Conservation (phyloP, 768 basidiomycete species). For the Rhizopogon sp. region DNA sequence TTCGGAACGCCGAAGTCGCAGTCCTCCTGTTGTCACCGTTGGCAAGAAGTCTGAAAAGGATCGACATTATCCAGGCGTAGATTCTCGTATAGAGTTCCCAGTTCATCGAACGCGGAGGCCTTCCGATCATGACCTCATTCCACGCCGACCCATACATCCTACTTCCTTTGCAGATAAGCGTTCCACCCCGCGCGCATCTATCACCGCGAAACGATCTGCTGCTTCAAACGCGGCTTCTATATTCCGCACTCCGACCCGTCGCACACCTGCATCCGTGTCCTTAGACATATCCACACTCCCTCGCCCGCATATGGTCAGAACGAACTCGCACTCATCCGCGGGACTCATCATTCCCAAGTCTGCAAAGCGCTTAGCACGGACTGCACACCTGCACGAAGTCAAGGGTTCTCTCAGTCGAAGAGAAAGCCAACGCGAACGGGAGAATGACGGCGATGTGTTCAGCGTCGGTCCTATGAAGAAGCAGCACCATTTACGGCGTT, state of each 20-base stretch:
- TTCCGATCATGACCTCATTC: background rate
- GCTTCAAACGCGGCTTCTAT: background rate
- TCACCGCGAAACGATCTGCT: background rate
- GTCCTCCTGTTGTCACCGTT: slow-evolving; percentile 15
- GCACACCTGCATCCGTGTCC: slow-evolving; percentile 7
- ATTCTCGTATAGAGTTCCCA: background rate
- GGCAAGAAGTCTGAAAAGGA: slow-evolving; percentile 10
- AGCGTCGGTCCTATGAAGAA: background rate
- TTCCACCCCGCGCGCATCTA: background rate
- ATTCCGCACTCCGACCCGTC: slow-evolving; percentile 28
- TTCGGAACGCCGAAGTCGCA: slow-evolving; percentile 24
- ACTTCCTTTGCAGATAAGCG: background rate
- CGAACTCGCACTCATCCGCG: too few species aligned
- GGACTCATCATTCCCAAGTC: slow-evolving; percentile 30
- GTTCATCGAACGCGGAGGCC: background rate
- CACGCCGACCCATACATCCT: background rate
- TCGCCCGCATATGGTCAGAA: too few species aligned
- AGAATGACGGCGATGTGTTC: slow-evolving; percentile 18
- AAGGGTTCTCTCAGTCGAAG: slow-evolving; percentile 17
- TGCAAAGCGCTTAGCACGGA: slow-evolving; percentile 56
- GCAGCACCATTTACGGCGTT: background rate
- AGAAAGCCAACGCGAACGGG: slow-evolving; percentile 7
- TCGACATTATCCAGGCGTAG: background rate
- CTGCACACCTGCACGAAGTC: slow-evolving; percentile 67
- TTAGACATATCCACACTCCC: too few species aligned